A percentile compares a stretch with the other conserved stretches of the same genome.
These are phyloP conservation scores for Camellia granthamiana DNA, from an alignment of 148 eudicot genomes.

Conservation along the genomic window DNA sequence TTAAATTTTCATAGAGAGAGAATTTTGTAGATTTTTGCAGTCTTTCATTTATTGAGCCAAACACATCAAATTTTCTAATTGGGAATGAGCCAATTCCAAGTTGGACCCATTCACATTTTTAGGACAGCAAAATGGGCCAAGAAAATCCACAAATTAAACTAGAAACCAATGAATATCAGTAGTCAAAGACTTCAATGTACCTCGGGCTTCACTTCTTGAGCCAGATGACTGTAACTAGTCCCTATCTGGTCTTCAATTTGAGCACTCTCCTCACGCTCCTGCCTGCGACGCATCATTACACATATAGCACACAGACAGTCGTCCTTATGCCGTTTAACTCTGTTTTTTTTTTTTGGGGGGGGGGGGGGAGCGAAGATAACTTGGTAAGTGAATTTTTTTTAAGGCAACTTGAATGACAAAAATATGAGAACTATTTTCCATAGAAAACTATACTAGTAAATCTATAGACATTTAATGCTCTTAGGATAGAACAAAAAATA, in stretches of 20 bases:
- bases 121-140: no score
- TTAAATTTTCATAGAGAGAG: no score
- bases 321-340: constrained; percentile 87
- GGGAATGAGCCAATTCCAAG: no score
- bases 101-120: no score
- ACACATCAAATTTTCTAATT: no score
- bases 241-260: constrained; percentile 44
- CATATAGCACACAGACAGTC: constrained; percentile 97
- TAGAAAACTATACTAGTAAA: not conserved
- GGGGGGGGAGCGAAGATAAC: not conserved
- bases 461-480: not conserved
- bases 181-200: constrained; percentile 26
- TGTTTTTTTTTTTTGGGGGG: constrained; percentile 19
- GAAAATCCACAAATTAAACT: not conserved
- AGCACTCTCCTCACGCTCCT: constrained; percentile 68
- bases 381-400: not conserved
- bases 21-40: no score
- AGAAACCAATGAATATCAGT: not conserved
- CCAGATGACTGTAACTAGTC: constrained; percentile 27
- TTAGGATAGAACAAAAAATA: not conserved
- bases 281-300: constrained; percentile 92
- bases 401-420: no score
- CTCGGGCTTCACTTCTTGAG: constrained; percentile 57
- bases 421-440: not conserved
- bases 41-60: no score